A percentile compares a stretch with the other conserved stretches of the same genome.
These are phyloP conservation scores for Imleria badia DNA, from an alignment of 768 basidiomycete genomes.

Conservation along the genomic window DNA sequence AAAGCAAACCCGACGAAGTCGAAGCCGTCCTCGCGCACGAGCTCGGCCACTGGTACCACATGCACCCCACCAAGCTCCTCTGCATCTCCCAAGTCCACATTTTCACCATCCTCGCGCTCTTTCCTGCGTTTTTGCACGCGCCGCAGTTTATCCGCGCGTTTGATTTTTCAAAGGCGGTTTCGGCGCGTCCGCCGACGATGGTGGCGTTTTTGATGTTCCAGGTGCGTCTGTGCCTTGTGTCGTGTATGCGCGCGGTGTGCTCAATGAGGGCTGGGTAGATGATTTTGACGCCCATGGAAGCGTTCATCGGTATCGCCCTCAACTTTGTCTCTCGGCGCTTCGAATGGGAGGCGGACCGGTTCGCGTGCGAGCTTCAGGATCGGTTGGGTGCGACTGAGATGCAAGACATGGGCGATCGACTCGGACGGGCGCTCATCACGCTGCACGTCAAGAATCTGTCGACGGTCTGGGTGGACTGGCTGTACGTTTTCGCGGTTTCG, in stretches of 20 bases:
- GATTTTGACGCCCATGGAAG: conserved; percentile 79
- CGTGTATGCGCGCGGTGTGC: neutral
- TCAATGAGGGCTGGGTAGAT: conserved; percentile 41
- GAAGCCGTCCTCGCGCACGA: conserved; percentile 98
- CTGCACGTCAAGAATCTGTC: conserved; percentile 92
- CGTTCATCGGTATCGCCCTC: conserved; percentile 67
- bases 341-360: conserved; percentile 92
- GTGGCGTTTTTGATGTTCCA: conserved; percentile 88
- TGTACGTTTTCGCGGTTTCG: conserved; percentile 41
- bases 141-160: conserved; percentile 78
- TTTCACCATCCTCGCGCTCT: conserved; percentile 80
- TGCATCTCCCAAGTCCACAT: conserved; percentile 84
- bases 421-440: conserved; percentile 77
- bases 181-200: conserved; percentile 72
- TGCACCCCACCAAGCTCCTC: conserved; percentile 89
- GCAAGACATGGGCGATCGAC: conserved; percentile 83
- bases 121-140: conserved; percentile 87
- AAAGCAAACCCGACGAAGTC: conserved; percentile 87
- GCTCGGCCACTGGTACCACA: conserved; percentile 93
- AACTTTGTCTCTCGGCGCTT: conserved; percentile 83
- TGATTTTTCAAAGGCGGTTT: conserved; percentile 67
- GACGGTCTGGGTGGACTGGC: conserved; percentile 92
- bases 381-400: conserved; percentile 48
- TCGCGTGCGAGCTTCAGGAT: conserved; percentile 72
- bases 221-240: conserved; percentile 32